Evolutionary conservation across 2,329 filamentous ascomycete genomes (phyloP).

Genomic region (Fusarium pininemorale): DNA sequence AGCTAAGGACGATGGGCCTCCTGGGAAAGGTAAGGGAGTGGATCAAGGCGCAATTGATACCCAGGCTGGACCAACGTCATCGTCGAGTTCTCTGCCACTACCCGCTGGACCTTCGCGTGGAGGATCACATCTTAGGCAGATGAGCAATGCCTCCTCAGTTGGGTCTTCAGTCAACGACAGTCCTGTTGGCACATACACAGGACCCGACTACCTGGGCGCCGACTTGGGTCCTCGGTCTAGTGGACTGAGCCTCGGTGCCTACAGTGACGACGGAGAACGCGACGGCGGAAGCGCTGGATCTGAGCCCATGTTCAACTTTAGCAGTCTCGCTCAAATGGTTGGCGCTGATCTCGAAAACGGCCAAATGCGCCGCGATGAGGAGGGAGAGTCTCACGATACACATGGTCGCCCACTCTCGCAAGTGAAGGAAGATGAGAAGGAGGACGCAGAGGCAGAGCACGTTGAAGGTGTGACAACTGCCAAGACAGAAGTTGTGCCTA

Average conservation of each 20-base stretch:
- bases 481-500: background rate
- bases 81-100: slow-evolving; percentile 55
- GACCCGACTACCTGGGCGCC: slow-evolving; percentile 43
- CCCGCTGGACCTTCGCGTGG: slow-evolving; percentile 64
- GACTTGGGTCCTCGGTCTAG: slow-evolving; percentile 62
- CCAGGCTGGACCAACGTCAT: slow-evolving; percentile 43
- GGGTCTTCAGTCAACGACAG: slow-evolving; percentile 81
- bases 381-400: slow-evolving; percentile 36
- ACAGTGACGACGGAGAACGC: slow-evolving; percentile 59
- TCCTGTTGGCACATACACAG: slow-evolving; percentile 60
- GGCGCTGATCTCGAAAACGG: slow-evolving; percentile 67
- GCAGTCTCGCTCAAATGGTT: slow-evolving; percentile 85
- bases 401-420: slow-evolving; percentile 47
- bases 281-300: slow-evolving; percentile 60
- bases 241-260: slow-evolving; percentile 60
- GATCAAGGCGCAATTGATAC: slow-evolving; percentile 59
- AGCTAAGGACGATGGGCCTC: slow-evolving; percentile 44
- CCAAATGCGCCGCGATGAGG: slow-evolving; percentile 46
- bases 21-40: slow-evolving; percentile 74
- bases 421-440: slow-evolving; percentile 51
- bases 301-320: slow-evolving; percentile 92
- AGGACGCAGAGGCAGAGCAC: slow-evolving; percentile 46
- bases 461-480: slow-evolving; percentile 35
- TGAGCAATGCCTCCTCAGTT: slow-evolving; percentile 87
- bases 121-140: slow-evolving; percentile 78